Percentiles rank a stretch among this genome's conserved stretches.
Evolutionary conservation across 2,329 filamentous ascomycete species (phyloP).

Genomic region (Colletotrichum viniferum): DNA sequence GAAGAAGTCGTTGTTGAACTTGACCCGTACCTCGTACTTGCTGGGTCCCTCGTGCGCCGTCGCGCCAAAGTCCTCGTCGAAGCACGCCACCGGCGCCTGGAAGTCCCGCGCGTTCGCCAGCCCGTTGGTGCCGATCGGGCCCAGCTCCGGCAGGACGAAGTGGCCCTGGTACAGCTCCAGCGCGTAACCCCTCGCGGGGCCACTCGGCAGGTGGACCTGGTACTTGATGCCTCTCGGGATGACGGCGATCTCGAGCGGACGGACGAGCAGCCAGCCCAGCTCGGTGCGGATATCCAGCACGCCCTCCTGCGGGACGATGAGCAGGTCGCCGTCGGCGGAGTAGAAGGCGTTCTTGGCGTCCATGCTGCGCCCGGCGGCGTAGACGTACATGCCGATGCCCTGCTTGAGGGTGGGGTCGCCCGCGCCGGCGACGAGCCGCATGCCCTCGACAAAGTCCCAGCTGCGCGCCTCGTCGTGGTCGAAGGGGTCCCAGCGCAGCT

Average conservation of each 20-base stretch:
- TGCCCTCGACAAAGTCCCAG: slow-evolving; percentile 57
- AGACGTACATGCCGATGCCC: slow-evolving; percentile 81
- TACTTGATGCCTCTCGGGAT: slow-evolving; percentile 78
- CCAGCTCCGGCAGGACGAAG: slow-evolving; percentile 73
- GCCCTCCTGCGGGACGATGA: slow-evolving; percentile 78
- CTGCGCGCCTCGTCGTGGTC: slow-evolving; percentile 65
- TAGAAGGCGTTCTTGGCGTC: slow-evolving; percentile 76
- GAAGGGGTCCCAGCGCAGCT: slow-evolving; percentile 80
- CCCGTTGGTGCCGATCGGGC: slow-evolving; percentile 75
- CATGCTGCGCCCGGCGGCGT: slow-evolving; percentile 82
- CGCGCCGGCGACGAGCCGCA: slow-evolving; percentile 77
- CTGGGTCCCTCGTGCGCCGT: slow-evolving; percentile 40
- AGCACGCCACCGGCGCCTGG: slow-evolving; percentile 71
- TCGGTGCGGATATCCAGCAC: slow-evolving; percentile 79
- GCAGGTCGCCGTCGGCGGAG: slow-evolving; percentile 79
- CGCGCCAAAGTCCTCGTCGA: slow-evolving; percentile 60
- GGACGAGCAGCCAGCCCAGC: slow-evolving; percentile 74
- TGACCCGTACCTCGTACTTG: slow-evolving; percentile 59
- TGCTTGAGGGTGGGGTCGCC: slow-evolving; percentile 81
- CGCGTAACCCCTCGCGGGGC: slow-evolving; percentile 73
- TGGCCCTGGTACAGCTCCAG: slow-evolving; percentile 77
- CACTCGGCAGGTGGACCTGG: slow-evolving; percentile 68
- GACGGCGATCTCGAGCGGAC: slow-evolving; percentile 78
- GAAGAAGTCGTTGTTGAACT: slow-evolving; percentile 73
- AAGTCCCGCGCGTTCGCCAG: slow-evolving; percentile 81